A percentile compares a stretch with the other conserved stretches of the same genome.
phyloP scores from a whole-genome alignment of 495 filamentous ascomycete genomes.

The Recurvomyces mirabilis region DNA sequence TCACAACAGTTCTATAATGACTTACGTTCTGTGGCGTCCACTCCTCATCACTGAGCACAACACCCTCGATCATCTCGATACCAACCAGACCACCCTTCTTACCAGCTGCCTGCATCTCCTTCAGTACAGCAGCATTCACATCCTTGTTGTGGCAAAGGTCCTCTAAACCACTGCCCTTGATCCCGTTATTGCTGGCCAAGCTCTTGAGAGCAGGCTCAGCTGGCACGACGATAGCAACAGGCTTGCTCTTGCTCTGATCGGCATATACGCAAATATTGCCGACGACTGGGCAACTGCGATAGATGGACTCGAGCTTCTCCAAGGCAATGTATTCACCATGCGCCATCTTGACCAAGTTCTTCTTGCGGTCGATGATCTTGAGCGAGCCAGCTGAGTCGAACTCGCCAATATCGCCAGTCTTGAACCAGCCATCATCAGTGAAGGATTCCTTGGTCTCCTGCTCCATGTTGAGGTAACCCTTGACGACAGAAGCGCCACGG shows the following conservation, averaged over 20 bases:
- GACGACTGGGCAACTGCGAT: conserved; percentile 74
- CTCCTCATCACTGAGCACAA: conserved; percentile 88
- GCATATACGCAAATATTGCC: conserved; percentile 95
- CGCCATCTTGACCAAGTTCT: conserved; percentile 92
- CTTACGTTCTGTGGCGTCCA: conserved; percentile 96
- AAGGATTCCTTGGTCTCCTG: conserved; percentile 69
- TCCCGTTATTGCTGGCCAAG: conserved; percentile 59
- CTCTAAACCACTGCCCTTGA: conserved; percentile 61
- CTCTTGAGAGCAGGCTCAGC: conserved; percentile 76
- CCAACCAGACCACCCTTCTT: conserved; percentile 64
- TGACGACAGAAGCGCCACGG: conserved; percentile 62
- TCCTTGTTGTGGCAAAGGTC: conserved; percentile 75
- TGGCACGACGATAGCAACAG: conserved; percentile 89
- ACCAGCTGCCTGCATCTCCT: conserved; percentile 68
- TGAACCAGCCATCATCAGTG: conserved; percentile 82
- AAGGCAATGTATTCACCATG: conserved; percentile 97
- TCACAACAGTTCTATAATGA: too few species aligned
- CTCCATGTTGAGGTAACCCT: conserved; percentile 69
- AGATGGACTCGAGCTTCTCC: conserved; percentile 95
- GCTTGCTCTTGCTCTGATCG: conserved; percentile 66
- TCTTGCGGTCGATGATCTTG: conserved; percentile 90
- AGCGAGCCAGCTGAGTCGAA: conserved; percentile 73
- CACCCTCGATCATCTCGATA: conserved; percentile 87
- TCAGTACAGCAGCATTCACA: conserved; percentile 64
- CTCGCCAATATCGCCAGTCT: conserved; percentile 90